Evolutionary conservation across 352 stramenopile genomes (phyloP), one percentile per base, ranked within the genome.

Genomic region (Globisporangium viniferum): DNA sequence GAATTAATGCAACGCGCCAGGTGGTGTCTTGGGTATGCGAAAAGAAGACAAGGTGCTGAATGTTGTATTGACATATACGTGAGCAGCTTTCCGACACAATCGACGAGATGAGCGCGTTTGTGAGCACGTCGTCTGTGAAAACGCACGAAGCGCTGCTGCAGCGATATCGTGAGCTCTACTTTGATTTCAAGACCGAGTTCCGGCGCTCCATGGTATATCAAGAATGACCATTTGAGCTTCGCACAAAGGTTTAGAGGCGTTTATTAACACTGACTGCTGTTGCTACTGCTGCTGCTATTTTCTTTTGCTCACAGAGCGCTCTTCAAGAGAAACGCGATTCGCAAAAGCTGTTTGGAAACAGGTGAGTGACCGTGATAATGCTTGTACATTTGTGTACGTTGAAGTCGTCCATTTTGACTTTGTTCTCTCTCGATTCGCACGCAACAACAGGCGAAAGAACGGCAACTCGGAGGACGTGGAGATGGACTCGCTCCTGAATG

Each of bases 131-230:
- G 60, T 81, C 79, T 14, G 78, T 82, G 24, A 96, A 94, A 67
- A 83, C 85, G 41, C 89, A 96, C 66, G 89, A 96, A 62, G 90
- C 90, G 4, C 76, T 98, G 56, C 77, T 98, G 41, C 95, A 98
- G 77, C 86, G 96, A 51, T 99, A 99, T 76, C 89, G 95, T 31
- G 95, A 98, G 77, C 90, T 98, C 61, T 88, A 98, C 55, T 98
- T 98, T 69, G 95, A 99, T 78, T 97, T 97, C 44, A 96, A 93
- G 44, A 95, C 89, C 27, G 94, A 99, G 75, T 99, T 98, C 73
- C 89, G 97, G 73, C 84, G 87, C 31, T 92, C 87, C 0, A 91
- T 92, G 81, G 89, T 95, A 66, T 0, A 24, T 24, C 24, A 24
- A 24, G 24, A 24, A 24, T 24, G 24, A 24, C 24, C 24, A 24